Conservation (phyloP, 768 basidiomycete genomes). For the Mycena metata region DNA sequence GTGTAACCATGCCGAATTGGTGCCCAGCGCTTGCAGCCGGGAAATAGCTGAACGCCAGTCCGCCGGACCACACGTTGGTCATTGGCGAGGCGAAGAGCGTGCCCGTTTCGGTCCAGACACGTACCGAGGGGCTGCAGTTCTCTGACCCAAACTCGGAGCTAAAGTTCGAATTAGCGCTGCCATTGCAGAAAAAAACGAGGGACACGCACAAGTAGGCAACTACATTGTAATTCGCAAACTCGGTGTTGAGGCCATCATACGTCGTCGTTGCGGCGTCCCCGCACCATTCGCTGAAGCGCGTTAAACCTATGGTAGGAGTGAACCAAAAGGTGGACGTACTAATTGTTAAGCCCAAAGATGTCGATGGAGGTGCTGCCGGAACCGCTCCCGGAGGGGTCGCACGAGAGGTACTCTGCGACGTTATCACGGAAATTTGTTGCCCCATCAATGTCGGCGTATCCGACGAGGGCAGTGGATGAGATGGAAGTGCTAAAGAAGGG, state of each 20-base stretch:
- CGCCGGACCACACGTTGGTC: conserved; percentile 88
- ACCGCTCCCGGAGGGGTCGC: background rate
- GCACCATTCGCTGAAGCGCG: conserved; percentile 19
- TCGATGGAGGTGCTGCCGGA: conserved; percentile 2
- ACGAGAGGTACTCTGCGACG: conserved; percentile 4
- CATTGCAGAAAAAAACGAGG: background rate
- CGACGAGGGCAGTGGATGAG: conserved; percentile 1
- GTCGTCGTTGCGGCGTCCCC: conserved; percentile 70
- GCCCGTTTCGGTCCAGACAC: conserved; percentile 84
- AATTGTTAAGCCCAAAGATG: conserved; percentile 13
- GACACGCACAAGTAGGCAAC: conserved; percentile 67
- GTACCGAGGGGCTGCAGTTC: conserved; percentile 54
- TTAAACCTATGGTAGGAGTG: too few species aligned
- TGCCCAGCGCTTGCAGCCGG: conserved; percentile 80
- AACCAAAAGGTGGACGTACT: background rate
- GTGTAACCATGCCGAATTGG: conserved; percentile 88
- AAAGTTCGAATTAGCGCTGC: background rate
- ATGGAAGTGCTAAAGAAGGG: background rate
- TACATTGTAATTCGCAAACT: conserved; percentile 77
- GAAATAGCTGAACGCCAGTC: conserved; percentile 92
- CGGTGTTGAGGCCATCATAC: conserved; percentile 67
- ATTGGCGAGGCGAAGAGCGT: conserved; percentile 81
- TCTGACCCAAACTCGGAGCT: conserved; percentile 36
- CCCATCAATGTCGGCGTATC: conserved; percentile 17
- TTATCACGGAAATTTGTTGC: background rate